Base-by-base conservation (phyloP, 768 basidiomycete species). In the Suillus ampliporus region DNA sequence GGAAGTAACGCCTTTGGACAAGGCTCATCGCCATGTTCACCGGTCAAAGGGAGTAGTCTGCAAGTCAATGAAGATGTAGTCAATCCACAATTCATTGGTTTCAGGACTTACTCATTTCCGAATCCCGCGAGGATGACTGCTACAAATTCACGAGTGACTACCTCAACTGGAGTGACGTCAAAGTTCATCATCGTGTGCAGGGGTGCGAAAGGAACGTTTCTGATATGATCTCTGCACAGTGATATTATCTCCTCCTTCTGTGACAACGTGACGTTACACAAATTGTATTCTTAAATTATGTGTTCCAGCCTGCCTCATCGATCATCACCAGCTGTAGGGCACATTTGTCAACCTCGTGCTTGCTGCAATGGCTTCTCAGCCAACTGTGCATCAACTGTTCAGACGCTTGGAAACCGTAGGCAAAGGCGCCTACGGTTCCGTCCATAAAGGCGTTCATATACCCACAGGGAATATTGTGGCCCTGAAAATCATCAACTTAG, bases 401-500 rank as follows among this genome's bases (percentile, higher is more conserved):
- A 81, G 87, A 73, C 89, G 93, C 71, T 86, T 96, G 46, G 94
- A 97, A 76, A 90, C 93, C n/a, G 84, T 97, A 38, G 96, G 97
- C 37, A 95, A 94, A 77, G 97, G 96, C 64, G 92, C 95, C 1
- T 98, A 95, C 77, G 97, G 97, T 50, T 94, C 94, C 10, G 97
- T 99, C 15, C 94, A 96, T 81, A 94, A 91, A 73, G 97, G 94
- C 15, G 80, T 88, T 60, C 91, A 99, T 68, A 84, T 92, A 56
- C 83, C 89, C 0, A 90, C 94, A 0, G 93, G 94, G 21, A 91
- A 92, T 61, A 83, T 95, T 60, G 94, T 99, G 38, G 97, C 96
- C 19, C 88, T 99, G 79, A 99, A 99, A 80, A 96, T 99, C 76
- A 98, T 99, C 80, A 94, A 99, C 78, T 89, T 99, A 67, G 97